phyloP scores from a whole-genome alignment of 1,139 yeast genomes.

The Barnettozyma hawaiiensis region DNA sequence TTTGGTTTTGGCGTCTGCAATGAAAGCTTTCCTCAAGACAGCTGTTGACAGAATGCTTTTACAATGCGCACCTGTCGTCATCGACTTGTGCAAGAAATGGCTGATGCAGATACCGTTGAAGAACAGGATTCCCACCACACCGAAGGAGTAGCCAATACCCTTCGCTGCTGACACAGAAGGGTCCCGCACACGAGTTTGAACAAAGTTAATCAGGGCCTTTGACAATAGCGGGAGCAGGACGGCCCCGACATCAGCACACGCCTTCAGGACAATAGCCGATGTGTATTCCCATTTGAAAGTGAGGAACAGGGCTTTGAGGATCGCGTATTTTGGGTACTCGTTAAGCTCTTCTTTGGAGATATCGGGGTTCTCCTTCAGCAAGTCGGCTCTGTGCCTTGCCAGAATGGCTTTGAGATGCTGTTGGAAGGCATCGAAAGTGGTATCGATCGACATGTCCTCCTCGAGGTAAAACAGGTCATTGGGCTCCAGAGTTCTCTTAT shows the following conservation, averaged over 20 bases:
- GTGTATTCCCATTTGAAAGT: constrained; percentile 52
- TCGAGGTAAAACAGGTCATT: constrained; percentile 56
- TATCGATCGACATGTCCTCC: constrained; percentile 47
- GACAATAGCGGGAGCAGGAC: constrained; percentile 50
- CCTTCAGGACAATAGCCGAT: constrained; percentile 38
- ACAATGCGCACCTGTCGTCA: constrained; percentile 62
- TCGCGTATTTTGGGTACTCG: constrained; percentile 37
- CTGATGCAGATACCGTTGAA: constrained; percentile 49
- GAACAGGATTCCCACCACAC: constrained; percentile 42
- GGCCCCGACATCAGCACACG: constrained; percentile 43
- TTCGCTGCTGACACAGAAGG: constrained; percentile 32
- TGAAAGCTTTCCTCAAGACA: constrained; percentile 59
- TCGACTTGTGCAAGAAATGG: constrained; percentile 57
- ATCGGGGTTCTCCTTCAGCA: constrained; percentile 27
- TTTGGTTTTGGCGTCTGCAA: constrained; percentile 53
- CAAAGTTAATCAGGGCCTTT: constrained; percentile 48
- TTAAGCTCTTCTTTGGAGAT: constrained; percentile 29
- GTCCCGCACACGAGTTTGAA: constrained; percentile 33
- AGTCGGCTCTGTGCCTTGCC: constrained; percentile 29
- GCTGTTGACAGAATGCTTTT: constrained; percentile 65
- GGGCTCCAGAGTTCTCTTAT: constrained; percentile 58
- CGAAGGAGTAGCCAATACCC: constrained; percentile 61
- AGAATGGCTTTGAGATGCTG: constrained; percentile 35
- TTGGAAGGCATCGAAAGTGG: constrained; percentile 36
- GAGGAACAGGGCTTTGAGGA: constrained; percentile 43